Evolutionary conservation across 2,329 filamentous ascomycete genomes (phyloP).

Genomic region (Pseudogymnoascus sp.): DNA sequence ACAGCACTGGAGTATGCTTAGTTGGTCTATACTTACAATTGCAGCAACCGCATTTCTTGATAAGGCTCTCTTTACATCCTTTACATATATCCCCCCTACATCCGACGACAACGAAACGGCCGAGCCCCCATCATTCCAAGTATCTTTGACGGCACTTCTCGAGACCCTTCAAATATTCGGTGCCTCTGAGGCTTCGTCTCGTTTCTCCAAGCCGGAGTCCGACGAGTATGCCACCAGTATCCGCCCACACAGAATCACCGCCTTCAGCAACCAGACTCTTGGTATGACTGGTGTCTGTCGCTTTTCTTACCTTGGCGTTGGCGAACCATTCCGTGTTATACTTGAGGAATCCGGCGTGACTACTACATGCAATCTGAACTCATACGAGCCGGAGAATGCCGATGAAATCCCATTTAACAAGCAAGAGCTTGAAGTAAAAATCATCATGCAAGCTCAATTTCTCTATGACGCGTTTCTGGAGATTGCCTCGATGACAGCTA

Average conservation of each 20-base stretch:
- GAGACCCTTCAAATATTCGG: constrained; percentile 96
- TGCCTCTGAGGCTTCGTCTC: constrained; percentile 59
- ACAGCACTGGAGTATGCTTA: neutral
- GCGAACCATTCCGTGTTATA: constrained; percentile 73
- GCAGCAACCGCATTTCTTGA: constrained; percentile 74
- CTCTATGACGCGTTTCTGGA: constrained; percentile 66
- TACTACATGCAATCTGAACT: constrained; percentile 82
- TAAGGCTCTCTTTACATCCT: constrained; percentile 80
- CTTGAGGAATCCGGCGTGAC: constrained; percentile 80
- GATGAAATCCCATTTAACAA: constrained; percentile 86
- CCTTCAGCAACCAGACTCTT: constrained; percentile 75
- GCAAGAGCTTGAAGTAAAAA: constrained; percentile 73
- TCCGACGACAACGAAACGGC: constrained; percentile 30
- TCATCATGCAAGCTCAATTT: constrained; percentile 78
- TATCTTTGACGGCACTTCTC: constrained; percentile 77
- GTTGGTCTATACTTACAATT: constrained; percentile 16
- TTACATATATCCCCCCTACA: constrained; percentile 51
- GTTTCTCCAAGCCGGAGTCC: constrained; percentile 48
- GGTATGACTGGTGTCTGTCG: constrained; percentile 81
- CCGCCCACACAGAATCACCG: constrained; percentile 55
- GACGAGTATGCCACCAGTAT: constrained; percentile 54
- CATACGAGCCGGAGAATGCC: constrained; percentile 66
- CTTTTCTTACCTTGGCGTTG: constrained; percentile 65
- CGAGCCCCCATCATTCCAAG: constrained; percentile 65
- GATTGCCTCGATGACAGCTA: constrained; percentile 34